phyloP scores from a whole-genome alignment of 306 rosid species.

The Geum urbanum region DNA sequence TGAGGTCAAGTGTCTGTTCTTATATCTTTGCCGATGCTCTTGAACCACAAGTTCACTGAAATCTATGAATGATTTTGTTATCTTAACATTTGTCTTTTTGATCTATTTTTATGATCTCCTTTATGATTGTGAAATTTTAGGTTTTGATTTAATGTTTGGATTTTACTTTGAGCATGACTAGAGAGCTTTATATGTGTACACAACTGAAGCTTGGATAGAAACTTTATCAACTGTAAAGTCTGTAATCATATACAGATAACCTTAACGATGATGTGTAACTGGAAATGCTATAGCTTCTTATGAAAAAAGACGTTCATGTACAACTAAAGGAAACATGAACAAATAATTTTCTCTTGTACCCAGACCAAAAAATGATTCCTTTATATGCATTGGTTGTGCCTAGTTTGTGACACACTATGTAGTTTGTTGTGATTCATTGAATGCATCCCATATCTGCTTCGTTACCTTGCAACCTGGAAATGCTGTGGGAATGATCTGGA shows the following conservation, averaged over 20 bases:
- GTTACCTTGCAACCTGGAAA: slow-evolving; percentile 37
- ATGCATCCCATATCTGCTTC: background rate
- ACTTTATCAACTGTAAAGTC: too few relatives aligned
- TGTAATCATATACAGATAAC: too few relatives aligned
- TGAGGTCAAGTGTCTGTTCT: too few relatives aligned
- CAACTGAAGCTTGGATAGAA: background rate
- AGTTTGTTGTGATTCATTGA: background rate
- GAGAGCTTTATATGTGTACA: too few relatives aligned
- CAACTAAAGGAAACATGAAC: background rate
- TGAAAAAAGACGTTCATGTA: background rate
- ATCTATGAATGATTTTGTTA: too few relatives aligned
- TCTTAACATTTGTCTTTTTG: too few relatives aligned
- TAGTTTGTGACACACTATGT: background rate
- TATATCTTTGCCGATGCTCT: too few relatives aligned
- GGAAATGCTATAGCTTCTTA: background rate
- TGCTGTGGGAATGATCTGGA: slow-evolving; percentile 51
- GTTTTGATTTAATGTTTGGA: too few relatives aligned
- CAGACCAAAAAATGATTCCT: slow-evolving; percentile 2
- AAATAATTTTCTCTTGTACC: background rate
- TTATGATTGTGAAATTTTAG: too few relatives aligned
- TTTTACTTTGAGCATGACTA: too few relatives aligned
- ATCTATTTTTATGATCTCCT: too few relatives aligned
- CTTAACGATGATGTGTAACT: background rate
- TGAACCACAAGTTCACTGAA: too few relatives aligned
- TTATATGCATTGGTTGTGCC: background rate